Conservation (phyloP, 192 early-diverging fungal genomes). For the Coemansia sp. region DNA sequence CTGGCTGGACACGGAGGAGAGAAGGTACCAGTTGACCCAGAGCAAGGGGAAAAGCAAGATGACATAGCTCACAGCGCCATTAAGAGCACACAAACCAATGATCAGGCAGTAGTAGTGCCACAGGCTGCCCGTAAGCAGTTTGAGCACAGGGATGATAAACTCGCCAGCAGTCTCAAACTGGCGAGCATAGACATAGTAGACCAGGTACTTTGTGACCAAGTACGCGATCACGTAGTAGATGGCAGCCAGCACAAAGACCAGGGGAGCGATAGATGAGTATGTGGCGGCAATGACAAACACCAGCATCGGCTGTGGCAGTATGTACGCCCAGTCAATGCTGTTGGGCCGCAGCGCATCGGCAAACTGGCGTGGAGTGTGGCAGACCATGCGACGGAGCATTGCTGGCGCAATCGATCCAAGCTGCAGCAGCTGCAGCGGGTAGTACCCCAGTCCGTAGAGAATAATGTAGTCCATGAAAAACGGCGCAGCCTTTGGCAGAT, state of each 20-base stretch:
- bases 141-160: constrained; percentile 47
- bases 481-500: constrained; percentile 65
- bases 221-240: constrained; percentile 66
- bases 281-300: constrained; percentile 71
- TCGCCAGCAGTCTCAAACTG: constrained; percentile 68
- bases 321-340: constrained; percentile 64
- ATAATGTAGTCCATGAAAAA: constrained; percentile 79
- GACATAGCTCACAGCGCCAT: constrained; percentile 40
- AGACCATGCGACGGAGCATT: constrained; percentile 57
- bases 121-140: constrained; percentile 39
- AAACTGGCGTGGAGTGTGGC: constrained; percentile 75
- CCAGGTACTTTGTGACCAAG: constrained; percentile 70
- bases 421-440: constrained; percentile 67
- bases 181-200: constrained; percentile 73
- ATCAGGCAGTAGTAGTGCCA: constrained; percentile 53
- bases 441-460: constrained; percentile 64
- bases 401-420: constrained; percentile 60
- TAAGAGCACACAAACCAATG: constrained; percentile 47
- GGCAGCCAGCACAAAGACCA: constrained; percentile 67
- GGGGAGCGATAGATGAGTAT: constrained; percentile 70
- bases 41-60: constrained; percentile 41
- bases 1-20: constrained; percentile 35
- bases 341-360: constrained; percentile 66
- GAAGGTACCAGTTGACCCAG: constrained; percentile 40
- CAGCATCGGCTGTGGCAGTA: constrained; percentile 65